Evolutionary conservation across 2,329 filamentous ascomycete species (phyloP).

Genomic region (Clonostachys rhizophaga): DNA sequence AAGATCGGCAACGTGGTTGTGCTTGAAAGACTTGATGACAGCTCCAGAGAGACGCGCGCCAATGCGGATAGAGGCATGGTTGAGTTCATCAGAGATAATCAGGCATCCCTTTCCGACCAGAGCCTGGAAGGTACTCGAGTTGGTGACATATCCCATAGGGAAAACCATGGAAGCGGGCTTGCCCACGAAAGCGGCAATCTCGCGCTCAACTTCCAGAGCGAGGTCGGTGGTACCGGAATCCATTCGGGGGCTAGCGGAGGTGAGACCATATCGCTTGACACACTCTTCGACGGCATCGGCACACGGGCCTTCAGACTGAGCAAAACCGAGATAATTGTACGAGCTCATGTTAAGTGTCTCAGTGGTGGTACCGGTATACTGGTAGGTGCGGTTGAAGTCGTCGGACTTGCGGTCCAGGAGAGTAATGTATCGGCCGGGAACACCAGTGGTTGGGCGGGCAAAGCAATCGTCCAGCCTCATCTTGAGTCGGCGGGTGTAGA

Average conservation of each 20-base stretch:
- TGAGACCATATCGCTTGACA: slow-evolving; percentile 81
- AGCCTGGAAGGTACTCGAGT: slow-evolving; percentile 87
- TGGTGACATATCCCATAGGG: slow-evolving; percentile 98
- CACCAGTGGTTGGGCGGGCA: slow-evolving; percentile 84
- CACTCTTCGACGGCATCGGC: slow-evolving; percentile 87
- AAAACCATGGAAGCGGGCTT: slow-evolving; percentile 96
- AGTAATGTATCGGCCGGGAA: slow-evolving; percentile 91
- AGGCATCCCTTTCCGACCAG: slow-evolving; percentile 89
- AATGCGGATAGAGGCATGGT: slow-evolving; percentile 95
- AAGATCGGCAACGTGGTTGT: slow-evolving; percentile 90
- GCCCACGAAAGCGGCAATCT: slow-evolving; percentile 87
- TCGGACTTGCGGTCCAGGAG: slow-evolving; percentile 86
- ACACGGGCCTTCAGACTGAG: slow-evolving; percentile 94
- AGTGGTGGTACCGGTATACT: slow-evolving; percentile 82
- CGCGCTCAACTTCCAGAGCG: slow-evolving; percentile 80
- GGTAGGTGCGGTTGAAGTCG: slow-evolving; percentile 88
- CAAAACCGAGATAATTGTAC: slow-evolving; percentile 98
- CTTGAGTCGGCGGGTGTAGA: slow-evolving; percentile 91
- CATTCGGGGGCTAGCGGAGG: slow-evolving; percentile 72
- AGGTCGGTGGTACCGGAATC: slow-evolving; percentile 87
- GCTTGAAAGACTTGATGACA: slow-evolving; percentile 94
- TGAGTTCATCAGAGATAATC: slow-evolving; percentile 94
- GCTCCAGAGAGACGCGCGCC: slow-evolving; percentile 91
- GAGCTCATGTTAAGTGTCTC: slow-evolving; percentile 98
- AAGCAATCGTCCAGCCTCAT: slow-evolving; percentile 96